Evolutionary conservation across 139 green algal species (phyloP), one percentile per base, ranked within the genome.

Genomic region (Closterium sp.): DNA sequence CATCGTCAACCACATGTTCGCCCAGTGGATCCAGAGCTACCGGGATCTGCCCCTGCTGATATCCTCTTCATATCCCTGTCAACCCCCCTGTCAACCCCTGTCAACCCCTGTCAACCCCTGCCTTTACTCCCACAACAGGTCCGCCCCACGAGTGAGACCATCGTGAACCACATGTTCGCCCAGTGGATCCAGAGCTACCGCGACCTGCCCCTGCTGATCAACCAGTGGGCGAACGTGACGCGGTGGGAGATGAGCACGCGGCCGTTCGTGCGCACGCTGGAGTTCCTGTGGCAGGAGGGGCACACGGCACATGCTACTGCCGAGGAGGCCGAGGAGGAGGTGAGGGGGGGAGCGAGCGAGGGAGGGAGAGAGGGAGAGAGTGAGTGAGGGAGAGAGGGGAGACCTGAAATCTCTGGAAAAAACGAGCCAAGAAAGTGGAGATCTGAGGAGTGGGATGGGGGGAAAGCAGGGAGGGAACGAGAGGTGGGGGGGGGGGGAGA

Each of bases 231-330:
- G 90, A 99, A 99, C 91, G 98, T 99, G 88, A 97, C 98, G 94
- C 95, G 98, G 86, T 99, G 98, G 98, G 98, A 99, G 96, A 98
- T 99, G 98, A 95, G 98, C 88, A 99, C 98, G 3, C 95, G 97
- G 66, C 98, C 98, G 23, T 99, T 99, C 95, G 95, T 99, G 84
- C 96, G 98, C 86, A 99, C 98, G 36, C 93, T 98, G 33, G 98
- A 99, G 96, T 99, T 99, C 93, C 94, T 99, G 28, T 99, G 97
- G 97, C 97, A 99, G 95, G 98, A 99, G 93, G 98, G 98, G 7
- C 98, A 99, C 96, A 99, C 98, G 3, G 98, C 98, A 33, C 98
- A 99, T 92, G 96, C 97, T 4, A 99, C 96, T 5, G 94, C 97
- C 1, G 96, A 98, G 92, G 98, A 99, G 93, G 98, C 98, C 2